phyloP scores from a whole-genome alignment of 257 asterid genomes.

The Scutellaria baicalensis region DNA sequence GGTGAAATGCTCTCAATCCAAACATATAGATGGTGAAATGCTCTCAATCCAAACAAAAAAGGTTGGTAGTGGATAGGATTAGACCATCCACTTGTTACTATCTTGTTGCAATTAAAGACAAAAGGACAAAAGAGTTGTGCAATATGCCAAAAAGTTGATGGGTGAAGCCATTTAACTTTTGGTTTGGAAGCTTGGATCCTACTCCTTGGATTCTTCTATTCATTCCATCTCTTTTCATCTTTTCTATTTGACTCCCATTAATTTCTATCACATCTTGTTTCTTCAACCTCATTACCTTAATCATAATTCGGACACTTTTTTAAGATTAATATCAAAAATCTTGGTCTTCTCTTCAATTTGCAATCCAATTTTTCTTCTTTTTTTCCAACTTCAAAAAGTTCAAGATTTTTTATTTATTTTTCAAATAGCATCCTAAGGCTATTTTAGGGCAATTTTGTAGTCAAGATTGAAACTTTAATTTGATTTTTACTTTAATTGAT shows the following conservation, averaged over 20 bases:
- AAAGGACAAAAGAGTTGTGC: conserved; percentile 21
- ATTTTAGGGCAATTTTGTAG: too few relatives aligned
- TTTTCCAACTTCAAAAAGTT: too few relatives aligned
- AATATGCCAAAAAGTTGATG: conserved; percentile 20
- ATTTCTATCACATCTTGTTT: too few relatives aligned
- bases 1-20: not conserved
- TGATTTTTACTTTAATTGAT: too few relatives aligned
- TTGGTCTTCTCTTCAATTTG: too few relatives aligned
- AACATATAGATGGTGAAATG: conserved; percentile 10
- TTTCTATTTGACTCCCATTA: not conserved
- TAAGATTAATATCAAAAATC: not conserved
- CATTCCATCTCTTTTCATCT: not conserved
- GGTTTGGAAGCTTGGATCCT: not conserved
- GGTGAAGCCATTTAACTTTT: conserved; percentile 17
- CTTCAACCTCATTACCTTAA: too few relatives aligned
- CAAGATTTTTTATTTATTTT: too few relatives aligned
- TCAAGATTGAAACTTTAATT: too few relatives aligned
- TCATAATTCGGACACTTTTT: not conserved
- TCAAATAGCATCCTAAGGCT: too few relatives aligned
- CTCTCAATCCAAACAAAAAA: conserved; percentile 3
- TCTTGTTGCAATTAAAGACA: conserved; percentile 32
- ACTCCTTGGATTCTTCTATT: conserved; percentile 1
- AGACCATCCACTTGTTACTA: conserved; percentile 26
- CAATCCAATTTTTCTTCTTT: too few relatives aligned
- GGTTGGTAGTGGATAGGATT: conserved; percentile 10